Conservation (phyloP, 2,329 filamentous ascomycete species). For the Exophiala sp. region DNA sequence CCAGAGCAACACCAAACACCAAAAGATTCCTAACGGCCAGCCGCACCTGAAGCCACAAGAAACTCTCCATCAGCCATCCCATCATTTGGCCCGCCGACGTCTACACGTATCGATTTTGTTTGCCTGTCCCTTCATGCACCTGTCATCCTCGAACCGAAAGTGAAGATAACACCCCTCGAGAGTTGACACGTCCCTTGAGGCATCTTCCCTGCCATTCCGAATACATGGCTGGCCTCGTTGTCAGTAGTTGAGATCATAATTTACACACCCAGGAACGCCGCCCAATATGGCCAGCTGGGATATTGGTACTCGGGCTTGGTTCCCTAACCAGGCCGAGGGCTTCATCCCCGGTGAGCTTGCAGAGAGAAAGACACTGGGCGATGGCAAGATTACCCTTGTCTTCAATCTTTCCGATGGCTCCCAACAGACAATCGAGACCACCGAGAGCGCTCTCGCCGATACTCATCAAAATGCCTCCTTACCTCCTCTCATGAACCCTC, state of each 20-base stretch:
- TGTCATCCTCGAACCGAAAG: background rate
- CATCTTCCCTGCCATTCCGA: constrained; percentile 13
- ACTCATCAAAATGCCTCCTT: constrained; percentile 61
- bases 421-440: constrained; percentile 76
- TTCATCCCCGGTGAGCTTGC: constrained; percentile 95
- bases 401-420: constrained; percentile 82
- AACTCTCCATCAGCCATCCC: constrained; percentile 11
- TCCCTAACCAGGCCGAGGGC: constrained; percentile 90
- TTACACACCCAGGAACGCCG: constrained; percentile 55
- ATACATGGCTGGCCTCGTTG: constrained; percentile 21
- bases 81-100: background rate
- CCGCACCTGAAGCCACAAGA: constrained; percentile 13
- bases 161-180: constrained; percentile 1
- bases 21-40: constrained; percentile 15
- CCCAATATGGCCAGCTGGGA: constrained; percentile 71
- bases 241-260: constrained; percentile 19
- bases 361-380: constrained; percentile 74
- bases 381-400: constrained; percentile 65
- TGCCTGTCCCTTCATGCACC: constrained; percentile 7
- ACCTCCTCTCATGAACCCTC: constrained; percentile 93
- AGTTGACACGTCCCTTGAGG: constrained; percentile 22
- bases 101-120: constrained; percentile 4
- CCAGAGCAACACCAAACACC: background rate
- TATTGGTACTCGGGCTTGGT: constrained; percentile 95
- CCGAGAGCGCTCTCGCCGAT: constrained; percentile 66